These are phyloP conservation scores for Ampelocalamus luodianensis DNA, from an alignment of 176 grass and related monocot species.

Conservation along the genomic window DNA sequence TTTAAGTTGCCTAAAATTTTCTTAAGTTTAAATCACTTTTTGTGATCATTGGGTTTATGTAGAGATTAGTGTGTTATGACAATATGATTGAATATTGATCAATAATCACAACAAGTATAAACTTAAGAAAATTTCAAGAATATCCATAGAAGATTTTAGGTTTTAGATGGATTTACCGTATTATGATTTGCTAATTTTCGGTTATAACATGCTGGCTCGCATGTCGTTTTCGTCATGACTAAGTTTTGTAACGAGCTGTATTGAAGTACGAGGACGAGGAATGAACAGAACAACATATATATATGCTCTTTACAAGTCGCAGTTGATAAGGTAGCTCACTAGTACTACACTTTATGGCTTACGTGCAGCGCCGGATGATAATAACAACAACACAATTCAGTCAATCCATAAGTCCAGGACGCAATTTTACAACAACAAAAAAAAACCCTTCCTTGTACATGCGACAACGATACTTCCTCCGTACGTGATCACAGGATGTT, in stretches of 20 bases:
- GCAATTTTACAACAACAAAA: neutral
- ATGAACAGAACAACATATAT: no score
- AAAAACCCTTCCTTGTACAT: neutral
- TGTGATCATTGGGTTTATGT: no score
- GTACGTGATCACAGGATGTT: neutral
- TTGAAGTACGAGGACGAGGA: neutral
- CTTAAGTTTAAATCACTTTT: no score
- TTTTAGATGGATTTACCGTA: neutral
- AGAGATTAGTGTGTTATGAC: no score
- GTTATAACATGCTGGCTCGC: neutral
- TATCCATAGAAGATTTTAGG: neutral
- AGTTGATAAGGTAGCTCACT: neutral
- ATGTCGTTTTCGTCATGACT: neutral
- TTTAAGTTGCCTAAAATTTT: no score
- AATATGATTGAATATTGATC: no score
- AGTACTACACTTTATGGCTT: neutral
- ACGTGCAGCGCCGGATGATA: neutral
- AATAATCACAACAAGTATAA: no score
- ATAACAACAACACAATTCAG: neutral
- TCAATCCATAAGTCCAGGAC: neutral
- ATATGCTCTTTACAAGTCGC: neutral
- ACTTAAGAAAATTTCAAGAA: no score
- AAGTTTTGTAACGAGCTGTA: neutral
- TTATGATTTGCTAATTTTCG: neutral
- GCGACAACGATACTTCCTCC: neutral